Evolutionary conservation across 2,329 filamentous ascomycete species (phyloP), one percentile per base, ranked within the genome.

Genomic region (Neofusicoccum laricinum): DNA sequence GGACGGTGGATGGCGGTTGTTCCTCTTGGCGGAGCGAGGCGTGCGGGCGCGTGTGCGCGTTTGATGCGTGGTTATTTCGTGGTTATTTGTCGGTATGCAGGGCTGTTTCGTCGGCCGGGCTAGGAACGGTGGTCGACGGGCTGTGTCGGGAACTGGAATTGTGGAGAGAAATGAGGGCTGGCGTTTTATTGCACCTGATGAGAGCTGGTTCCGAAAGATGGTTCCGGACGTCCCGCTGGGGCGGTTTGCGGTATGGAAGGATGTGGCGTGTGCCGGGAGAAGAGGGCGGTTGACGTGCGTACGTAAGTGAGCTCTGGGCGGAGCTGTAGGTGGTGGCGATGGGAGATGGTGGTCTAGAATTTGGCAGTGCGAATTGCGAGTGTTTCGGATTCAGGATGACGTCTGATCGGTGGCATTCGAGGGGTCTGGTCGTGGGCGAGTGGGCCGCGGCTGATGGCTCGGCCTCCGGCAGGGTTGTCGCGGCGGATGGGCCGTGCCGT

Each of bases 401-500:
- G 55, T 59, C 40, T 59, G 55, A 25, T 45, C 40, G 55, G 55
- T 36, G 40, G 25, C 30, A 34, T 19, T 45, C 19, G 55, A 59
- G 55, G 55, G 55, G 40, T 43, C 53, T 58, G 53, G 51, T 32
- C 40, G 53, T 34, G 40, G 36, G 41, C 53, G 40, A 45, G 53
- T 58, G 53, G 55, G 55, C 55, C 30, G 41, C 53, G 53, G 53
- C 53, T 45, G 53, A 58, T 17, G 10, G 53, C 53, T 21, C 53
- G 53, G 53, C 12, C 34, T 41, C 51, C 19, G 51, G 51, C 51
- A 55, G 15, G 53, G 53, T 34, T 43, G 38, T 43, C 53, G 53
- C 38, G 53, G 43, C 45, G 40, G 55, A 59, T 45, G 55, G 40
- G 55, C 55, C 55, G 55, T 59, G 55, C 55, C 55, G 55, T 14